Conservation (phyloP, 73 alveolate genomes). For the Uronychia setigera region DNA sequence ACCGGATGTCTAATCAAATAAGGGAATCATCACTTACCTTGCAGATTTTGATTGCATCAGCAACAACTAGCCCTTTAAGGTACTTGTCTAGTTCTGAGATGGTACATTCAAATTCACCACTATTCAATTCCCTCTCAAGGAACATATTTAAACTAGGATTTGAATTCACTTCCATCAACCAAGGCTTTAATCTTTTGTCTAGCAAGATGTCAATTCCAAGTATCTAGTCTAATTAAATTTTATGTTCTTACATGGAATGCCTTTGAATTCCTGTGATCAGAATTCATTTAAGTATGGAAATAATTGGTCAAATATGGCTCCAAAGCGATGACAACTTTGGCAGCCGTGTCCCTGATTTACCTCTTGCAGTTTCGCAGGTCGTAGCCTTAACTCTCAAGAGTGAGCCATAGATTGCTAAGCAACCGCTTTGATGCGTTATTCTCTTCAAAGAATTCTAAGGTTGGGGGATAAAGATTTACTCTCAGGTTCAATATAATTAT, state of each 20-base stretch:
- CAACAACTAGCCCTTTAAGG: slow-evolving; percentile 63
- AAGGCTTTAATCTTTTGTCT: slow-evolving; percentile 77
- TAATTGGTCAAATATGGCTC: slow-evolving; percentile 45
- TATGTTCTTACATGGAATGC: slow-evolving; percentile 67
- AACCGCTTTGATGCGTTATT: slow-evolving; percentile 49
- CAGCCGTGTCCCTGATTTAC: slow-evolving; percentile 22
- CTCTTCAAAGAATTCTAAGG: slow-evolving; percentile 35
- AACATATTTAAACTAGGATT: slow-evolving; percentile 81
- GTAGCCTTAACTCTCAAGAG: slow-evolving; percentile 3
- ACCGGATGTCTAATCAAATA: neutral
- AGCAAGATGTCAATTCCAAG: slow-evolving; percentile 87
- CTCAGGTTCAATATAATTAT: slow-evolving; percentile 40
- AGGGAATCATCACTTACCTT: neutral
- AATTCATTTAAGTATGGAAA: slow-evolving; percentile 21
- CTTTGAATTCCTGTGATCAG: slow-evolving; percentile 40
- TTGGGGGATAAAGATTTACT: neutral
- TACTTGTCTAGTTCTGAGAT: slow-evolving; percentile 68
- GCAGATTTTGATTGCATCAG: slow-evolving; percentile 60
- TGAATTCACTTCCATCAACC: slow-evolving; percentile 88
- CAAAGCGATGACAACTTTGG: slow-evolving; percentile 17
- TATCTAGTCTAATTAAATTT: neutral
- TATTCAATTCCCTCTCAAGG: slow-evolving; percentile 62
- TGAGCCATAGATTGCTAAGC: slow-evolving; percentile 33
- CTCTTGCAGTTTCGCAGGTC: slow-evolving; percentile 31
- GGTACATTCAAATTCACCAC: slow-evolving; percentile 56